Conservation (phyloP, 208 protist species). For the Leishmania guyanensis region DNA sequence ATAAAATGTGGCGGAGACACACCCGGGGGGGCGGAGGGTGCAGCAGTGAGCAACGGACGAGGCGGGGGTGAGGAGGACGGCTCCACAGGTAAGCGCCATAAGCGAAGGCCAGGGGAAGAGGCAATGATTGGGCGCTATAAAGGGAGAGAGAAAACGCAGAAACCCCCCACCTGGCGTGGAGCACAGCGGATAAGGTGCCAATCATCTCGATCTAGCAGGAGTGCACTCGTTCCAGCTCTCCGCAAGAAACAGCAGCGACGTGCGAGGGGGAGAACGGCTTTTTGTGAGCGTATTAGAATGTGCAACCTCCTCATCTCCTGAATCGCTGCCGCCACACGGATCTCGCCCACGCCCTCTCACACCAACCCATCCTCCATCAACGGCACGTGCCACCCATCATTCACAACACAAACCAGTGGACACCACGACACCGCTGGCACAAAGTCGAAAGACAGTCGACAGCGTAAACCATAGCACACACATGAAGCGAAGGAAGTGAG, state of each 20-base stretch:
- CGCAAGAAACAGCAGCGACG: not conserved
- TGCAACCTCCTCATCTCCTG: not conserved
- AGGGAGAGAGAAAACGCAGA: no score
- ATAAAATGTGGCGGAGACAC: no score
- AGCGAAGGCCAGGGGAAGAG: no score
- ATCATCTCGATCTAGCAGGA: not conserved
- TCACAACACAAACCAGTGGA: no score
- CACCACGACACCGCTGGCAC: not conserved
- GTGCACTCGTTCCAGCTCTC: not conserved
- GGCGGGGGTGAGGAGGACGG: no score
- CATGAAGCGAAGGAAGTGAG: not conserved
- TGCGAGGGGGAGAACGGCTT: not conserved
- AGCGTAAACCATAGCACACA: not conserved
- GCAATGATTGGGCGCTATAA: no score
- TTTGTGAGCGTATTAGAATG: not conserved
- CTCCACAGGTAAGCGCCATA: no score
- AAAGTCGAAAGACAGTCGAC: not conserved
- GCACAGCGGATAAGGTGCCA: no score
- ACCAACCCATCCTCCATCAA: not conserved
- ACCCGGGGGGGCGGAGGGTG: no score
- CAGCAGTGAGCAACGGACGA: no score
- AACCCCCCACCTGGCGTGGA: no score
- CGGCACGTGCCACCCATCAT: not conserved
- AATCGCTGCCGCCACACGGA: not conserved
- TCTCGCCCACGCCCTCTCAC: no score